These are phyloP conservation scores for Chlorella sorokiniana DNA, from an alignment of 139 green algal genomes.

Conservation along the genomic window DNA sequence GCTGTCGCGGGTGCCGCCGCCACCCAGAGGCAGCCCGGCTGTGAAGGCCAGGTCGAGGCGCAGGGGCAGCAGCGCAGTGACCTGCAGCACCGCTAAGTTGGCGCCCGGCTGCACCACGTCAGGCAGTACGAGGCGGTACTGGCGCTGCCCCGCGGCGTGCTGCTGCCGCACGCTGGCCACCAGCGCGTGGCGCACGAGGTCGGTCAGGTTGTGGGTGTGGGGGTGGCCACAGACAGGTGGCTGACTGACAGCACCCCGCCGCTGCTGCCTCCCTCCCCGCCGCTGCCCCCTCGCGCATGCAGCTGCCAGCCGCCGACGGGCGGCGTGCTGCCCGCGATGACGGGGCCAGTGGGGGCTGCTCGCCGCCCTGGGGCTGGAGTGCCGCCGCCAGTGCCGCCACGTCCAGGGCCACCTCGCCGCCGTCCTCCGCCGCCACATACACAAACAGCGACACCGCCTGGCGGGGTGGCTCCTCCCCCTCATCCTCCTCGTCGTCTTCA, in stretches of 20 bases:
- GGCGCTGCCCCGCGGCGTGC: background rate
- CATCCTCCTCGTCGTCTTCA: background rate
- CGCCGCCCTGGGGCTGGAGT: background rate
- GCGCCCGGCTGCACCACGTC: conserved; percentile 49
- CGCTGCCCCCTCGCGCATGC: background rate
- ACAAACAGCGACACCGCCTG: conserved; percentile 52
- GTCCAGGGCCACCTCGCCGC: conserved; percentile 16
- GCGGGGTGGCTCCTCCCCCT: background rate
- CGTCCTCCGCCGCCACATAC: conserved; percentile 60
- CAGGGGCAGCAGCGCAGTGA: conserved; percentile 57
- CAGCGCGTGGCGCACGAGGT: conserved; percentile 42
- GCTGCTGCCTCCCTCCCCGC: background rate
- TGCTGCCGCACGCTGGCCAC: conserved; percentile 20
- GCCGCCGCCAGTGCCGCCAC: background rate
- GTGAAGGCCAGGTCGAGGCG: conserved; percentile 67
- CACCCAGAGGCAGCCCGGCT: background rate
- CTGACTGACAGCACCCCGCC: background rate
- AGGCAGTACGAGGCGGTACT: conserved; percentile 47
- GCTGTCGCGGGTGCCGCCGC: too few species aligned
- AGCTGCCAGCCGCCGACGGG: conserved; percentile 30
- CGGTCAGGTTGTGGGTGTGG: conserved; percentile 71
- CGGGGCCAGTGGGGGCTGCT: background rate
- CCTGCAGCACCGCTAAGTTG: conserved; percentile 73
- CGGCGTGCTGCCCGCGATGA: background rate
- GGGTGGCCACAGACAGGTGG: conserved; percentile 35